A percentile compares a stretch with the other conserved stretches of the same genome.
These are phyloP conservation scores for Aspergillus arachidicola DNA, from an alignment of 2,329 filamentous ascomycete species.

Conservation along the genomic window DNA sequence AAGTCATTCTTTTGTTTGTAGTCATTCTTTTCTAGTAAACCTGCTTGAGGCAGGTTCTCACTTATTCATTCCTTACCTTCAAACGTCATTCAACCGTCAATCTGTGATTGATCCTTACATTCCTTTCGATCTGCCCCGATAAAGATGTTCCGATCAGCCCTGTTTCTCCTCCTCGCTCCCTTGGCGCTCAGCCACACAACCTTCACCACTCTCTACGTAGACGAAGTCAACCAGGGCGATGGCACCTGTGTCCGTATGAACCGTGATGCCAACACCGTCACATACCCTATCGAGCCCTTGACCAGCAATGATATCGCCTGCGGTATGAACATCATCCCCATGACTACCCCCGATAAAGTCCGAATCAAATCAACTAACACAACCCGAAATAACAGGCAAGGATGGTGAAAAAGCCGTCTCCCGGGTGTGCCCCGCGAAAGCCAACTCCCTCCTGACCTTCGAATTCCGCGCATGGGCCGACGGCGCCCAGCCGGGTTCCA, in stretches of 20 bases:
- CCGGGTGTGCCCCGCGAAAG: slow-evolving; percentile 50
- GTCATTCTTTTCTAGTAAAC: neutral
- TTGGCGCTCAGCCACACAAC: slow-evolving; percentile 54
- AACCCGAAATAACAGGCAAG: slow-evolving; percentile 37
- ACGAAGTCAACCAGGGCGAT: slow-evolving; percentile 67
- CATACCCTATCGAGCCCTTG: slow-evolving; percentile 61
- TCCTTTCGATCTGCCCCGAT: neutral
- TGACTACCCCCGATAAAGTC: too few species aligned
- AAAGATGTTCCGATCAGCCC: neutral
- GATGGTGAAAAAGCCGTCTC: slow-evolving; percentile 53
- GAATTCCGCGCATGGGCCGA: slow-evolving; percentile 66
- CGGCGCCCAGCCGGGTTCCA: slow-evolving; percentile 54
- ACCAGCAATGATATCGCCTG: slow-evolving; percentile 68
- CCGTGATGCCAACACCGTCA: slow-evolving; percentile 54
- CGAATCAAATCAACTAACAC: neutral
- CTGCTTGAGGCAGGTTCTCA: neutral
- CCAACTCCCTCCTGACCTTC: slow-evolving; percentile 64
- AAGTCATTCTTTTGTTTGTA: neutral
- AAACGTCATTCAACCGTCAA: neutral
- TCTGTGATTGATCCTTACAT: neutral
- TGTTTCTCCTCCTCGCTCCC: slow-evolving; percentile 6
- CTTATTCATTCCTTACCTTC: neutral
- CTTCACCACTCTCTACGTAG: slow-evolving; percentile 65
- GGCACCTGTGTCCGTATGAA: slow-evolving; percentile 73
- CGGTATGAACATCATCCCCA: slow-evolving; percentile 52